Evolutionary conservation across 2,329 filamentous ascomycete species (phyloP).

Genomic region (Rutstroemia sp.): DNA sequence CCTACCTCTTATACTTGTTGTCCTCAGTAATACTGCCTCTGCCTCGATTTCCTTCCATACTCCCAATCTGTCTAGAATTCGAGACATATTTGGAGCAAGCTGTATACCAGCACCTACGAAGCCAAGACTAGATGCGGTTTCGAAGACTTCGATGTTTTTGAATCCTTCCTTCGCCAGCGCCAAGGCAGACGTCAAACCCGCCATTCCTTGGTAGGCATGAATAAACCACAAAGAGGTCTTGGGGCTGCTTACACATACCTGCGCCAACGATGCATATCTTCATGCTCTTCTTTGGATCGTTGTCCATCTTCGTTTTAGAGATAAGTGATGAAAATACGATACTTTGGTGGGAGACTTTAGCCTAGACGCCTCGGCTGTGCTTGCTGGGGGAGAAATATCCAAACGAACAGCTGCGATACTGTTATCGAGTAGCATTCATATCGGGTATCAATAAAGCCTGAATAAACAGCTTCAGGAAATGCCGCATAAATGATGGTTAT

Average conservation of each 20-base stretch:
- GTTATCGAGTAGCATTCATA: no score
- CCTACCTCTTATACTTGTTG: constrained; percentile 64
- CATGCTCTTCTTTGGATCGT: not conserved
- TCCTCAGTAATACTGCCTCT: constrained; percentile 63
- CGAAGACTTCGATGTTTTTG: constrained; percentile 64
- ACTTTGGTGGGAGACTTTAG: no score
- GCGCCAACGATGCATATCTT: not conserved
- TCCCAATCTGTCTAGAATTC: constrained; percentile 64
- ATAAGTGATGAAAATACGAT: no score
- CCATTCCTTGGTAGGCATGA: constrained; percentile 53
- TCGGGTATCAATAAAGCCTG: no score
- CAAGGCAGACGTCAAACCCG: constrained; percentile 64
- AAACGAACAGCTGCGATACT: no score
- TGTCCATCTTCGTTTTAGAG: not conserved
- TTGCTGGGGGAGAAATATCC: no score
- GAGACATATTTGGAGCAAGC: constrained; percentile 73
- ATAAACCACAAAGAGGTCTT: no score
- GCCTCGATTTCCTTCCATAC: constrained; percentile 66
- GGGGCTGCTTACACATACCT: not conserved
- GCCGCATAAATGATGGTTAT: no score
- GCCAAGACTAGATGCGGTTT: constrained; percentile 63
- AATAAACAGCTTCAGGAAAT: no score
- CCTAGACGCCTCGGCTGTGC: no score
- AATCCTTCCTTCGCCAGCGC: constrained; percentile 72
- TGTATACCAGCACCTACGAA: constrained; percentile 85